phyloP scores from a whole-genome alignment of 192 early-diverging fungal genomes.

The Spinellus fusiger region DNA sequence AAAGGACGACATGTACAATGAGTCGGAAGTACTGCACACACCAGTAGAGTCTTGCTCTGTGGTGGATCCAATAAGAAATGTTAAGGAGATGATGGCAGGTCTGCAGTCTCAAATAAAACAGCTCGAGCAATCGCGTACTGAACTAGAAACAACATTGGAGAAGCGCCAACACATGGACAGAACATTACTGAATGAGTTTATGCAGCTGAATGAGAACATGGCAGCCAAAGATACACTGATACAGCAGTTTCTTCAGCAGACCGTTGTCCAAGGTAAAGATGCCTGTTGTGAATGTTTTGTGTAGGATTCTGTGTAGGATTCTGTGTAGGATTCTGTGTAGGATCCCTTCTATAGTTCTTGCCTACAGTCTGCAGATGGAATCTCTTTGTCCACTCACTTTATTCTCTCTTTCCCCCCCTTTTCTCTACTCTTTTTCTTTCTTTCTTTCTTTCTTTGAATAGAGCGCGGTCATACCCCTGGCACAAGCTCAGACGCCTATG shows the following conservation, averaged over 20 bases:
- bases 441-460: background rate
- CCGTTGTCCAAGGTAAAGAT: background rate
- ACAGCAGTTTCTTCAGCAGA: background rate
- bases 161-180: background rate
- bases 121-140: background rate
- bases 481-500: background rate
- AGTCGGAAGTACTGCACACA: background rate
- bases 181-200: background rate
- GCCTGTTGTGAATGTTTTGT: too few species aligned
- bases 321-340: background rate
- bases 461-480: background rate
- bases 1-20: background rate
- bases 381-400: too few species aligned
- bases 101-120: constrained; percentile 1
- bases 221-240: constrained; percentile 1
- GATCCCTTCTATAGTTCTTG: background rate
- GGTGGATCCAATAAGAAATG: background rate
- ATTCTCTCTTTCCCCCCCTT: too few species aligned
- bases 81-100: background rate
- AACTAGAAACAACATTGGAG: constrained; percentile 1
- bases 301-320: background rate
- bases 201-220: background rate
- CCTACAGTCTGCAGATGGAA: background rate
- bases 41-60: background rate
- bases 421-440: background rate